A percentile compares a stretch with the other conserved stretches of the same genome.
Conservation (phyloP, 768 basidiomycete species). For the Termitomyces sp. region DNA sequence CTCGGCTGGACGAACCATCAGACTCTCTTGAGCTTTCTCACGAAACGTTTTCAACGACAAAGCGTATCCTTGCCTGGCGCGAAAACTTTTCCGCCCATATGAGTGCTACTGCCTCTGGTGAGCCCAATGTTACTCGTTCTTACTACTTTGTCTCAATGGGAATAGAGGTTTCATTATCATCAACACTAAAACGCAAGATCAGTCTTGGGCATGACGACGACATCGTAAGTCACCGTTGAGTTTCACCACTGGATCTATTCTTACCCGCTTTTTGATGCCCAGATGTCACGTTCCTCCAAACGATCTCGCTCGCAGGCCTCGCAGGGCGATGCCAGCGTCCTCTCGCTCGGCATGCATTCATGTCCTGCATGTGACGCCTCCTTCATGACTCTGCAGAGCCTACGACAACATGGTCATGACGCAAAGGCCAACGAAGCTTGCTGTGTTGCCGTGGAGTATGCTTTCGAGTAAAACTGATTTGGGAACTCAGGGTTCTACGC, state of each 20-base stretch:
- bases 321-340: conserved; percentile 28
- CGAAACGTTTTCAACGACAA: conserved; percentile 54
- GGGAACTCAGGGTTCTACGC: neutral
- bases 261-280: conserved; percentile 7
- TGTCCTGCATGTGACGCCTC: conserved; percentile 74
- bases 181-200: conserved; percentile 48
- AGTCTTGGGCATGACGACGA: conserved; percentile 39
- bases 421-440: conserved; percentile 62
- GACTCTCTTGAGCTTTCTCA: conserved; percentile 20
- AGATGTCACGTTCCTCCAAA: conserved; percentile 54
- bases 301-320: conserved; percentile 42
- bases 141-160: conserved; percentile 8
- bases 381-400: conserved; percentile 53
- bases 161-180: conserved; percentile 24
- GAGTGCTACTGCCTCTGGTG: conserved; percentile 35
- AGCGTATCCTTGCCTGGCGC: conserved; percentile 69
- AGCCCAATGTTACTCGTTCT: conserved; percentile 12
- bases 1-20: conserved; percentile 9
- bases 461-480: conserved; percentile 41
- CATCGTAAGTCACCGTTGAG: conserved; percentile 22
- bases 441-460: conserved; percentile 67
- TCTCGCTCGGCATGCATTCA: conserved; percentile 45
- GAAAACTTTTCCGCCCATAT: conserved; percentile 47
- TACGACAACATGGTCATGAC: conserved; percentile 57
- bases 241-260: conserved; percentile 3